These are phyloP conservation scores for Penicillium paxilli DNA, from an alignment of 495 filamentous ascomycete species.

Conservation along the genomic window DNA sequence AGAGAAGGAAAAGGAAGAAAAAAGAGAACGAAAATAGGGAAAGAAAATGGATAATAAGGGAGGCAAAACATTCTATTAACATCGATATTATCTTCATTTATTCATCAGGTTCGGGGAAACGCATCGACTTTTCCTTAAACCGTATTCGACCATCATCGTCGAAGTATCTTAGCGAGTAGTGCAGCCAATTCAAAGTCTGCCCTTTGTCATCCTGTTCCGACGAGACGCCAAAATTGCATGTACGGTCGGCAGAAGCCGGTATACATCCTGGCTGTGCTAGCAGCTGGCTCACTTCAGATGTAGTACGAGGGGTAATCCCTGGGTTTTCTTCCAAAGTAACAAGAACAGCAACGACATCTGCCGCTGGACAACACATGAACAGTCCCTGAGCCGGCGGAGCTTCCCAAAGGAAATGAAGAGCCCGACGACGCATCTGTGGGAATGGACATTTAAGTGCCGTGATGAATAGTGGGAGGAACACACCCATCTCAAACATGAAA, in stretches of 20 bases:
- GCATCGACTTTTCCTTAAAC: constrained; percentile 5
- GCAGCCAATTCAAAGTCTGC: constrained; percentile 5
- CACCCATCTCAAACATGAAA: constrained; percentile 53
- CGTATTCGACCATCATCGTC: constrained; percentile 8
- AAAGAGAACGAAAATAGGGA: neutral
- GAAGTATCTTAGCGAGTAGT: constrained; percentile 5
- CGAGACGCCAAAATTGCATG: constrained; percentile 15
- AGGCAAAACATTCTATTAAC: too few species aligned
- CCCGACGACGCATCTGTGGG: constrained; percentile 42
- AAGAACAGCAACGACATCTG: constrained; percentile 11
- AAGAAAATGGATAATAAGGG: neutral
- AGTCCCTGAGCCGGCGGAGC: constrained; percentile 25
- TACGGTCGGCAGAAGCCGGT: constrained; percentile 7
- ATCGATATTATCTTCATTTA: neutral
- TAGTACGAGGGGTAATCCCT: neutral
- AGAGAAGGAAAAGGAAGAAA: neutral
- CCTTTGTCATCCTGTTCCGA: constrained; percentile 8
- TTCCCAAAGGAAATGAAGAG: constrained; percentile 36
- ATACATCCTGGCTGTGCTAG: constrained; percentile 7
- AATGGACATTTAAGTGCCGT: constrained; percentile 50
- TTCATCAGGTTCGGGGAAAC: constrained; percentile 2
- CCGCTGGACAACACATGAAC: constrained; percentile 22
- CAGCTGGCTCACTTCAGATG: neutral
- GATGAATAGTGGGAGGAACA: constrained; percentile 51
- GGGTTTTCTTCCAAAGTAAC: constrained; percentile 18